A percentile compares a stretch with the other conserved stretches of the same genome.
Evolutionary conservation across 768 basidiomycete species (phyloP).

Genomic region (Tylopilus cervinicoccineus): DNA sequence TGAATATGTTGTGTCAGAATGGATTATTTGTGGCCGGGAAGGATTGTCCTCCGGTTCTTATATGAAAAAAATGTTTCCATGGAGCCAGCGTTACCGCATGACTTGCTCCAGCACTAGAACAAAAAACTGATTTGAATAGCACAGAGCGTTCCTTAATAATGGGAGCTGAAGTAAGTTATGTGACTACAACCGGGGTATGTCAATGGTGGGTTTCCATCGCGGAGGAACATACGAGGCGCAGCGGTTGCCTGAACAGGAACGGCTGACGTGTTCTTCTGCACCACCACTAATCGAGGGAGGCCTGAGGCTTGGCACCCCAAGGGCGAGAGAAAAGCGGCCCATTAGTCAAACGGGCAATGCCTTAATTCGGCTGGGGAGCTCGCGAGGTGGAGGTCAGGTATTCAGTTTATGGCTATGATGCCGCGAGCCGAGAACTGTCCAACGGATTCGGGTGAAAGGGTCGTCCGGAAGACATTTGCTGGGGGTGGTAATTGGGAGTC

Average conservation of each 20-base stretch:
- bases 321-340: slow-evolving; percentile 12
- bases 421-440: slow-evolving; percentile 20
- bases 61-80: slow-evolving; percentile 31
- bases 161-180: slow-evolving; percentile 20
- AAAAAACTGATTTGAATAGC: slow-evolving; percentile 24
- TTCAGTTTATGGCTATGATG: slow-evolving; percentile 26
- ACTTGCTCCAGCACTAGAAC: slow-evolving; percentile 19
- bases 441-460: slow-evolving; percentile 32
- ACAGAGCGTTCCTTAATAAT: slow-evolving; percentile 30
- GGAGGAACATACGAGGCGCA: slow-evolving; percentile 27
- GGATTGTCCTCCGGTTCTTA: slow-evolving; percentile 19
- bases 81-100: slow-evolving; percentile 18
- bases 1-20: slow-evolving; percentile 17
- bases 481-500: slow-evolving; percentile 14
- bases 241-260: slow-evolving; percentile 18
- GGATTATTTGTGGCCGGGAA: slow-evolving; percentile 24
- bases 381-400: slow-evolving; percentile 15
- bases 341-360: slow-evolving; percentile 34
- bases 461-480: slow-evolving; percentile 26
- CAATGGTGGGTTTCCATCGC: slow-evolving; percentile 21
- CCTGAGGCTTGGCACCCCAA: slow-evolving; percentile 22
- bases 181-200: slow-evolving; percentile 24
- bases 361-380: slow-evolving; percentile 17
- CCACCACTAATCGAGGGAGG: slow-evolving; percentile 17
- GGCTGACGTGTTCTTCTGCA: slow-evolving; percentile 12